Evolutionary conservation across 441 rosid species (phyloP).

Genomic region (Melastoma candidum): DNA sequence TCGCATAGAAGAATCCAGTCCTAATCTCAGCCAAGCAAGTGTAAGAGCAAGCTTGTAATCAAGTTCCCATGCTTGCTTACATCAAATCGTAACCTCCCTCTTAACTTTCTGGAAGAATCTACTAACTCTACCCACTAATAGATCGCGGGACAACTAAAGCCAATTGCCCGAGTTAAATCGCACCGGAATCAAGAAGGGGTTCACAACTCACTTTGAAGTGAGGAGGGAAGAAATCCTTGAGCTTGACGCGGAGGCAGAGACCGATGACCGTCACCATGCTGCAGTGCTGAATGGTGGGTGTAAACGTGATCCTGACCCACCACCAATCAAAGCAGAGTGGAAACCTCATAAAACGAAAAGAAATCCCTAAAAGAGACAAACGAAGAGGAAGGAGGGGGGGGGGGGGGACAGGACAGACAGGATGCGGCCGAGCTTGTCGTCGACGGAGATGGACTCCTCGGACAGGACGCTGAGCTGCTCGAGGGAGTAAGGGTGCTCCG

Average conservation of each 20-base stretch:
- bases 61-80: no score
- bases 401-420: slow-evolving; percentile 25
- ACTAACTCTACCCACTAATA: no score
- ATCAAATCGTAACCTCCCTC: no score
- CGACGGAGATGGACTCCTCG: slow-evolving; percentile 42
- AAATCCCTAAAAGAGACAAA: neutral
- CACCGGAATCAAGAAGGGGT: neutral
- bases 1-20: no score
- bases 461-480: slow-evolving; percentile 70
- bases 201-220: slow-evolving; percentile 41
- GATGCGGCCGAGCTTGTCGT: slow-evolving; percentile 53
- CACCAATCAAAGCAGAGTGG: neutral
- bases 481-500: slow-evolving; percentile 60
- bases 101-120: no score
- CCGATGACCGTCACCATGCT: slow-evolving; percentile 4
- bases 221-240: slow-evolving; percentile 49
- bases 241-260: neutral
- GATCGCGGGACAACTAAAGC: no score
- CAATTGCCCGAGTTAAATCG: no score
- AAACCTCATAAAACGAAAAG: neutral
- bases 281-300: slow-evolving; percentile 55
- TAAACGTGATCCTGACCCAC: slow-evolving; percentile 45
- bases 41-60: no score
- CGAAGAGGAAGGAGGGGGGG: neutral
- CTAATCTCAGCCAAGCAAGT: no score